phyloP scores from a whole-genome alignment of 495 filamentous ascomycete species.

The Xylaria telfairii region DNA sequence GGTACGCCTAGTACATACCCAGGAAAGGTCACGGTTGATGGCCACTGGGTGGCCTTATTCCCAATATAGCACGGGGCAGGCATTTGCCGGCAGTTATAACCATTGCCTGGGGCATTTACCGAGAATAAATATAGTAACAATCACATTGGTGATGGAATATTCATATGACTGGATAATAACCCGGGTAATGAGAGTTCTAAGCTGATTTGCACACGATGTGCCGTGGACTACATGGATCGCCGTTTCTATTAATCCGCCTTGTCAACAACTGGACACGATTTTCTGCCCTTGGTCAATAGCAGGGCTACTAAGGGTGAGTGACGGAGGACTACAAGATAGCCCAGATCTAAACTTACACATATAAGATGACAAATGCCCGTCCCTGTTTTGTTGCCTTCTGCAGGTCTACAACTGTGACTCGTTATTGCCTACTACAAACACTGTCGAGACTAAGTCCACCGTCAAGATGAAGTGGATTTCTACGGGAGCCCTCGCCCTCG shows the following conservation, averaged over 20 bases:
- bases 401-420: slow-evolving; percentile 1
- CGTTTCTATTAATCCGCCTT: slow-evolving; percentile 17
- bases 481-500: slow-evolving; percentile 42
- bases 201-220: slow-evolving; percentile 26
- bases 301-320: not conserved
- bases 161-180: slow-evolving; percentile 23
- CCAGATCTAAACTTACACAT: not conserved
- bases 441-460: not conserved
- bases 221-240: slow-evolving; percentile 12
- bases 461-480: slow-evolving; percentile 54
- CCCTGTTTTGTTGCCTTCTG: not conserved
- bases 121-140: slow-evolving; percentile 18
- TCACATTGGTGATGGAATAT: not conserved
- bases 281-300: not conserved
- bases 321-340: not conserved
- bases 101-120: not conserved
- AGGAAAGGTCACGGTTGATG: not conserved
- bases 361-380: slow-evolving; percentile 2
- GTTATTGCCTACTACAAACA: not conserved
- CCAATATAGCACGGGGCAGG: not conserved
- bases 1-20: not conserved
- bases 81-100: slow-evolving; percentile 17
- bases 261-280: not conserved
- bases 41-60: not conserved
- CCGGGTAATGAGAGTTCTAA: slow-evolving; percentile 19